These are phyloP conservation scores for Fusarium sp. DNA, from an alignment of 2,329 filamentous ascomycete species.

Conservation along the genomic window DNA sequence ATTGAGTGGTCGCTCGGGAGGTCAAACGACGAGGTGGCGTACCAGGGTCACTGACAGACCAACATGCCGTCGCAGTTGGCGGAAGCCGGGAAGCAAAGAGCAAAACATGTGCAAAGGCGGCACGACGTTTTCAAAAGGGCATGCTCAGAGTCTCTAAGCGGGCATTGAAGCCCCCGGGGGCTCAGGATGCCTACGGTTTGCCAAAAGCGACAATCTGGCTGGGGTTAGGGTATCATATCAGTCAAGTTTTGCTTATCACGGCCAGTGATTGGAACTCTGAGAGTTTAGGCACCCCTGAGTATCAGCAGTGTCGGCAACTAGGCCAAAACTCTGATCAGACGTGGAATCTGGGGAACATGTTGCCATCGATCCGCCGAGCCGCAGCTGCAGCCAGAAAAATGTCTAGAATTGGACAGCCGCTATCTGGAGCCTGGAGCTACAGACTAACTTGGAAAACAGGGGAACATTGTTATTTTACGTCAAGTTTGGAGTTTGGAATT, in stretches of 20 bases:
- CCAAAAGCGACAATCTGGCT: conserved; percentile 11
- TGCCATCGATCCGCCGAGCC: conserved; percentile 31
- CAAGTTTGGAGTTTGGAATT: conserved; percentile 15
- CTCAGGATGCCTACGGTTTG: conserved; percentile 31
- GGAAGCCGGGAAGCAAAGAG: background rate
- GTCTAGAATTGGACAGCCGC: background rate
- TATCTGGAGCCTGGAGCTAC: conserved; percentile 10
- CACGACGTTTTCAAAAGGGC: conserved; percentile 3
- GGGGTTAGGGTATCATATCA: conserved; percentile 31
- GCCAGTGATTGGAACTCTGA: conserved; percentile 27
- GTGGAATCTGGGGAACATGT: conserved; percentile 39
- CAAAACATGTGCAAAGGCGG: conserved; percentile 8
- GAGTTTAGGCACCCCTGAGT: conserved; percentile 29
- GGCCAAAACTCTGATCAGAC: conserved; percentile 16
- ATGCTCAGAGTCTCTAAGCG: conserved; percentile 11
- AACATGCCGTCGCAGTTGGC: conserved; percentile 9
- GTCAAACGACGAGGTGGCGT: conserved; percentile 29
- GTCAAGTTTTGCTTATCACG: conserved; percentile 30
- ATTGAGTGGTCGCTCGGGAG: conserved; percentile 18
- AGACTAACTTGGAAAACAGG: background rate
- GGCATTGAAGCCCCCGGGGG: conserved; percentile 9
- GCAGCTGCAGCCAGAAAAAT: conserved; percentile 1
- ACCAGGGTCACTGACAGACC: conserved; percentile 22
- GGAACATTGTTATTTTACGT: background rate
- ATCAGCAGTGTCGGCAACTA: conserved; percentile 11